These are phyloP conservation scores for Shiraia sp. DNA, from an alignment of 2,329 filamentous ascomycete species.

Conservation along the genomic window DNA sequence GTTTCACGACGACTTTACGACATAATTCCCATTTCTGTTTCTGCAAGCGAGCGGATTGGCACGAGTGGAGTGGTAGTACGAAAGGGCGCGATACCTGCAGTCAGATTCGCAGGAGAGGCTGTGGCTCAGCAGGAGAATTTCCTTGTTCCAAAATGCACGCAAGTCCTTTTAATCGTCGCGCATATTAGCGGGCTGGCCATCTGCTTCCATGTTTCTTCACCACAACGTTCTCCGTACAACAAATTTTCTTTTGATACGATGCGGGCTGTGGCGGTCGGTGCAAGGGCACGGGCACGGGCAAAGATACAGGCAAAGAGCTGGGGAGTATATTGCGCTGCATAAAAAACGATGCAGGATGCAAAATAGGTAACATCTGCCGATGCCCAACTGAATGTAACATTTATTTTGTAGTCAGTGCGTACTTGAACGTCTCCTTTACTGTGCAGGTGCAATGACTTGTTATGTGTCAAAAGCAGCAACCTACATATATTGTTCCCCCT, in stretches of 20 bases:
- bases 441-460: background rate
- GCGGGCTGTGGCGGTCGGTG: conserved; percentile 1
- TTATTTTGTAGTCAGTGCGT: conserved; percentile 4
- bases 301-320: background rate
- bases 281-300: background rate
- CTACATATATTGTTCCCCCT: too few relatives aligned
- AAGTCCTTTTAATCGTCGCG: conserved; percentile 7
- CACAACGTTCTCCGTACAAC: conserved; percentile 3
- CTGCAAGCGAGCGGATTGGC: conserved; percentile 11
- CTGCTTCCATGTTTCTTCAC: conserved; percentile 4
- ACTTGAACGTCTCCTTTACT: conserved; percentile 1
- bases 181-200: conserved; percentile 12
- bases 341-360: conserved; percentile 2
- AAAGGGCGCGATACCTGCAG: conserved; percentile 8
- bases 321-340: conserved; percentile 7
- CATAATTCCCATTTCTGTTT: conserved; percentile 7
- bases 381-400: conserved; percentile 7
- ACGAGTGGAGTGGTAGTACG: conserved; percentile 10
- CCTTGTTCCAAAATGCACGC: conserved; percentile 5
- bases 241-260: background rate
- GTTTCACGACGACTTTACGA: conserved; percentile 29
- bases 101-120: conserved; percentile 6
- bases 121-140: background rate
- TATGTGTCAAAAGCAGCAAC: too few relatives aligned
- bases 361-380: conserved; percentile 2